Percentiles rank a stretch among this genome's conserved stretches.
phyloP scores from a whole-genome alignment of 306 rosid species.

The Boehmeria nivea region DNA sequence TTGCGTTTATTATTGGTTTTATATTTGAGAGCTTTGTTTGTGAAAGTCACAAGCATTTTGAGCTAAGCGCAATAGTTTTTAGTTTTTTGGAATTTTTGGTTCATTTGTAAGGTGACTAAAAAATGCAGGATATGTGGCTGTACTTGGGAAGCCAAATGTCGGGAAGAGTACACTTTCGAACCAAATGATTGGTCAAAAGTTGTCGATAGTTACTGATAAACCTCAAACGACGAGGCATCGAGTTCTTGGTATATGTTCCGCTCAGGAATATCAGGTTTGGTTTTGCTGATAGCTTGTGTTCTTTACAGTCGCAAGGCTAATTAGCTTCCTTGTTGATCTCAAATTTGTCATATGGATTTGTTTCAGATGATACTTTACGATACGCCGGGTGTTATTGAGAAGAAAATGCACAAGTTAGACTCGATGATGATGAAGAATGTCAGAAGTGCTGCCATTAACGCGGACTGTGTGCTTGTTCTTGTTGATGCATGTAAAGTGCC shows the following conservation, averaged over 20 bases:
- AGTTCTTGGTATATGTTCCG: conserved; percentile 89
- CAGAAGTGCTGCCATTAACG: conserved; percentile 73
- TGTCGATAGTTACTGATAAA: conserved; percentile 91
- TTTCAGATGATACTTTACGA: conserved; percentile 88
- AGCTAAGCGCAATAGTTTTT: too few relatives aligned
- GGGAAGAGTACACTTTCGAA: conserved; percentile 94
- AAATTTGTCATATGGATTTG: conserved; percentile 2
- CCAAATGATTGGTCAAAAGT: conserved; percentile 91
- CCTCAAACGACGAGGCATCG: conserved; percentile 98
- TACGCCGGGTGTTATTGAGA: conserved; percentile 90
- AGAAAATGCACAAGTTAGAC: conserved; percentile 89
- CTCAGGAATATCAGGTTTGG: conserved; percentile 84
- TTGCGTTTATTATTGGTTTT: conserved; percentile 4
- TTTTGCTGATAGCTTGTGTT: conserved; percentile 16
- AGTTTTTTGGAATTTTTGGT: too few relatives aligned
- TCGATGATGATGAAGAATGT: conserved; percentile 98
- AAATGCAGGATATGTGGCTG: conserved; percentile 80
- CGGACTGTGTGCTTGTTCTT: conserved; percentile 90
- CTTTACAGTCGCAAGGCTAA: conserved; percentile 19
- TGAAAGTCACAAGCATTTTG: too few relatives aligned
- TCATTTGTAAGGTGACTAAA: too few relatives aligned
- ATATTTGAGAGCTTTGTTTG: conserved; percentile 6
- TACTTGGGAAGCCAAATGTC: conserved; percentile 92
- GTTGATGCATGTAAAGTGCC: conserved; percentile 97
- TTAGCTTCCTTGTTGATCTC: not conserved